These are phyloP conservation scores for Paramecium sexaurelia DNA, from an alignment of 73 alveolate species.

Conservation along the genomic window DNA sequence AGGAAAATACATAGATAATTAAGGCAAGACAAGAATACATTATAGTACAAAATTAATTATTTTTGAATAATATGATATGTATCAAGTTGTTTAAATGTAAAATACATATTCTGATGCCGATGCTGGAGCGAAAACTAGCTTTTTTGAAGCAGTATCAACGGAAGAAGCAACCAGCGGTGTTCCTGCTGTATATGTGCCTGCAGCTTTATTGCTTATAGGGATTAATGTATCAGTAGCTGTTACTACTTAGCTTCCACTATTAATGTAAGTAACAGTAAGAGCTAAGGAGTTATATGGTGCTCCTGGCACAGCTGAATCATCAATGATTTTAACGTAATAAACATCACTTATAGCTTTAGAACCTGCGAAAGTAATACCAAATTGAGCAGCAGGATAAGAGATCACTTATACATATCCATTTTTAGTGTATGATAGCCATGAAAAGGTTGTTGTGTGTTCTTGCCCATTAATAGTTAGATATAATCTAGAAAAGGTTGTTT, in stretches of 20 bases:
- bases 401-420: slow-evolving; percentile 38
- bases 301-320: neutral
- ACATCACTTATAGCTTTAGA: slow-evolving; percentile 3
- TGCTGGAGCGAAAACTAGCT: neutral
- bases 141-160: neutral
- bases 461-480: slow-evolving; percentile 20
- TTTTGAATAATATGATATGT: neutral
- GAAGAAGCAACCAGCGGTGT: neutral
- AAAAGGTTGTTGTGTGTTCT: neutral
- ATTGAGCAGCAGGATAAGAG: slow-evolving; percentile 5
- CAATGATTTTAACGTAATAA: neutral
- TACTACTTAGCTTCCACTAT: neutral
- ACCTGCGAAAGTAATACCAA: neutral
- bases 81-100: neutral
- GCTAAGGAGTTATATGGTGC: neutral
- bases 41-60: neutral
- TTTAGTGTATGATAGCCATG: neutral
- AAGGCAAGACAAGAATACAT: no score
- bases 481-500: slow-evolving; percentile 40
- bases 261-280: neutral
- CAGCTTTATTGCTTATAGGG: neutral
- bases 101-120: neutral
- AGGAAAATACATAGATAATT: no score
- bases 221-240: neutral
- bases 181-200: neutral